Conservation (phyloP, 129 eudicot genomes). For the Lactuca saligna region DNA sequence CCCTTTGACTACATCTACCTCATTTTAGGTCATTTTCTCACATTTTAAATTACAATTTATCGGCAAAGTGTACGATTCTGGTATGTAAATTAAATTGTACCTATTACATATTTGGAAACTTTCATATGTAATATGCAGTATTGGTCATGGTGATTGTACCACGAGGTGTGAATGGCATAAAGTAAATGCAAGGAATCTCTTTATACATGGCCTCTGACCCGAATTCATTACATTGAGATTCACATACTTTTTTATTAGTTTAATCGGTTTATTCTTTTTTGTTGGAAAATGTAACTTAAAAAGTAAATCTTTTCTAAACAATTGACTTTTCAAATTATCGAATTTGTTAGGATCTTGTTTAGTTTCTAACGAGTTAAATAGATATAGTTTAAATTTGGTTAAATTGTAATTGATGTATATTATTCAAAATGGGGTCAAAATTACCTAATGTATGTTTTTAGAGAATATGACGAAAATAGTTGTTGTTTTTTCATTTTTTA, state of each 20-base stretch:
- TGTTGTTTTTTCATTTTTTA: too few relatives aligned
- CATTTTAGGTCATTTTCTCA: constrained; percentile 22
- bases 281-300: constrained; percentile 10
- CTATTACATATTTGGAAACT: constrained; percentile 18
- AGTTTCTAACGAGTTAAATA: background rate
- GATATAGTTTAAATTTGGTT: too few relatives aligned
- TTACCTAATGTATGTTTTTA: too few relatives aligned
- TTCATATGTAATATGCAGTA: constrained; percentile 8
- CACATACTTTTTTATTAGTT: constrained; percentile 14
- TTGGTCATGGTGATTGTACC: constrained; percentile 19
- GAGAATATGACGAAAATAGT: too few relatives aligned
- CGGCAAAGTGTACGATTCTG: constrained; percentile 18
- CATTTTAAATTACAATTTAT: constrained; percentile 3
- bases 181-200: constrained; percentile 35
- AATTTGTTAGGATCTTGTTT: background rate
- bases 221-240: constrained; percentile 35
- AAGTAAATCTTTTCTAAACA: background rate
- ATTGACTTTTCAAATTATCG: background rate
- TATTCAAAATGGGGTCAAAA: too few relatives aligned
- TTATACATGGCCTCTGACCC: constrained; percentile 25
- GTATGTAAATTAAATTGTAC: constrained; percentile 12
- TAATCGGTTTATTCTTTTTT: constrained; percentile 10
- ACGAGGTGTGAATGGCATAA: constrained; percentile 22
- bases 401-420: too few relatives aligned
- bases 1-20: constrained; percentile 20